phyloP scores from a whole-genome alignment of 495 filamentous ascomycete species.

The Hyaloscypha hepaticicola region DNA sequence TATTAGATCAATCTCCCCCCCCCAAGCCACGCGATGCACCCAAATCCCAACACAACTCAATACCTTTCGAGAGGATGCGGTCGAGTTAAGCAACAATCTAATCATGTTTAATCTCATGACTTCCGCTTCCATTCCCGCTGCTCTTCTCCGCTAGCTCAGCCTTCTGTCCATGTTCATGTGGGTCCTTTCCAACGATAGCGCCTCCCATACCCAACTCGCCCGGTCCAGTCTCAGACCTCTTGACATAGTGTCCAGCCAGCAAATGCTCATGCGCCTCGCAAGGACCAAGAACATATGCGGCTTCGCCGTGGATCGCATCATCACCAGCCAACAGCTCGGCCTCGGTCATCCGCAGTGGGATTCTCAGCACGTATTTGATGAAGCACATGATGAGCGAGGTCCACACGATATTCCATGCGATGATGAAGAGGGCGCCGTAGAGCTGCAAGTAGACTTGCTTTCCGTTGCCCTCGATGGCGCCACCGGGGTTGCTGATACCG shows the following conservation, averaged over 20 bases:
- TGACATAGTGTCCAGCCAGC: conserved; percentile 19
- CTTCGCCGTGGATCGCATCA: conserved; percentile 52
- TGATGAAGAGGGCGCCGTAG: conserved; percentile 50
- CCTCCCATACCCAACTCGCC: conserved; percentile 19
- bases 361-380: conserved; percentile 54
- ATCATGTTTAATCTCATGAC: conserved; percentile 14
- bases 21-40: not conserved
- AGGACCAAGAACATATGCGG: conserved; percentile 40
- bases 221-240: conserved; percentile 6
- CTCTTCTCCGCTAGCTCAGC: conserved; percentile 4
- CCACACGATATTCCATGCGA: conserved; percentile 56
- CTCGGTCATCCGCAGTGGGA: conserved; percentile 50
- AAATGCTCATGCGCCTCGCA: conserved; percentile 22
- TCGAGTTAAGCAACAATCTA: no score
- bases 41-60: no score
- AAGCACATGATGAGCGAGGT: conserved; percentile 51
- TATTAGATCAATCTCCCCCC: not conserved
- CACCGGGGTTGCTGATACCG: conserved; percentile 48
- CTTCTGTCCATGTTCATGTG: not conserved
- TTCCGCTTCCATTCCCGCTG: not conserved
- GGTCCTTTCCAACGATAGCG: conserved; percentile 16
- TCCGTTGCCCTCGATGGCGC: conserved; percentile 55
- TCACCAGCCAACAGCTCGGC: conserved; percentile 49
- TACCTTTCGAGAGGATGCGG: no score
- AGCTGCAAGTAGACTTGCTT: conserved; percentile 53